Conservation (phyloP, 2,329 filamentous ascomycete genomes). For the Huntiella savannae region DNA sequence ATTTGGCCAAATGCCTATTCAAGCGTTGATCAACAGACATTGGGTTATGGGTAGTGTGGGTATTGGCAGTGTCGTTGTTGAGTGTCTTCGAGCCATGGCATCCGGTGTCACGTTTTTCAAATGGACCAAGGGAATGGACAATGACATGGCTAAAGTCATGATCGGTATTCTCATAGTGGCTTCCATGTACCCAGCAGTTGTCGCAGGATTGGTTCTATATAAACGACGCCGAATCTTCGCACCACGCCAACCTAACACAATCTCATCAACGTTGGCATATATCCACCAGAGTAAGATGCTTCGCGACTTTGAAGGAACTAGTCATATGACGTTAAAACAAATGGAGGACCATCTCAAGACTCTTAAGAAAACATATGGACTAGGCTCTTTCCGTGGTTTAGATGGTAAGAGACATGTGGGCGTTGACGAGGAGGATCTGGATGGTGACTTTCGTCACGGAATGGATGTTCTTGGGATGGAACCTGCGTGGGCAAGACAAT, state of each 20-base stretch:
- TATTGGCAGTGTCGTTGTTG: slow-evolving; percentile 51
- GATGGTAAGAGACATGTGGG: slow-evolving; percentile 59
- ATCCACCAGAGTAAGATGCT: slow-evolving; percentile 70
- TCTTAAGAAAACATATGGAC: slow-evolving; percentile 48
- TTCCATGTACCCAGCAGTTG: slow-evolving; percentile 42
- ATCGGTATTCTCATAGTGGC: slow-evolving; percentile 41
- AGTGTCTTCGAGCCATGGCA: slow-evolving; percentile 52
- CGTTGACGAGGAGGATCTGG: slow-evolving; percentile 57
- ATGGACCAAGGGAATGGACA: slow-evolving; percentile 37
- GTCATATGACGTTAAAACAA: slow-evolving; percentile 37
- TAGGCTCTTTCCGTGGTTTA: slow-evolving; percentile 59
- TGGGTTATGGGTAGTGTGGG: slow-evolving; percentile 49
- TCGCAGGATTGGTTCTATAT: slow-evolving; percentile 39
- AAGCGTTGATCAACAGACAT: slow-evolving; percentile 43
- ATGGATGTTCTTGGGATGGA: slow-evolving; percentile 17
- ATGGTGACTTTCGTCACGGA: slow-evolving; percentile 46
- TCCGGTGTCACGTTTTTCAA: slow-evolving; percentile 42
- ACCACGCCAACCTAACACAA: slow-evolving; percentile 60
- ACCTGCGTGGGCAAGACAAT: too few species aligned
- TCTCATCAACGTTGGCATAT: slow-evolving; percentile 56
- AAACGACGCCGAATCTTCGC: slow-evolving; percentile 51
- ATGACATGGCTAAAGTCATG: slow-evolving; percentile 14
- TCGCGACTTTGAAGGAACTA: slow-evolving; percentile 52
- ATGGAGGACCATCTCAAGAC: slow-evolving; percentile 42
- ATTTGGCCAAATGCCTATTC: slow-evolving; percentile 43